These are phyloP conservation scores for Calonectria pteridis DNA, from an alignment of 2,329 filamentous ascomycete genomes.

Conservation along the genomic window DNA sequence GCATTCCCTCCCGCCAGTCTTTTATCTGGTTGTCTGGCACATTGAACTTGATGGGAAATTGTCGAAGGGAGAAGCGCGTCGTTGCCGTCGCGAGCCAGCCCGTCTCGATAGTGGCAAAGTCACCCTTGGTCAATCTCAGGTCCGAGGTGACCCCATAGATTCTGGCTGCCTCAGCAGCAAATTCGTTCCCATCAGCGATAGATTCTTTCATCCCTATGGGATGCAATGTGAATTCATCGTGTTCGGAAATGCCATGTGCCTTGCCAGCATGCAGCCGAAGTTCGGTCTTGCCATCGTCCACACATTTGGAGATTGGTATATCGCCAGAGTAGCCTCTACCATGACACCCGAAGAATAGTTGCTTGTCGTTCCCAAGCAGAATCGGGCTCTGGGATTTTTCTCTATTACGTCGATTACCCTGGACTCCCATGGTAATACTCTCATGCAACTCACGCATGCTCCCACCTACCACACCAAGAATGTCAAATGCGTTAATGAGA, in stretches of 20 bases:
- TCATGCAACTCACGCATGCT: background rate
- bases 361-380: conserved; percentile 30
- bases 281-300: background rate
- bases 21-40: background rate
- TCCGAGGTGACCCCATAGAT: background rate
- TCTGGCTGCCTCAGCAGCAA: background rate
- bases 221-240: conserved; percentile 23
- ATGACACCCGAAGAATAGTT: conserved; percentile 23
- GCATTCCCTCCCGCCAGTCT: background rate
- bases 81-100: background rate
- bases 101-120: background rate
- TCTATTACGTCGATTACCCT: background rate
- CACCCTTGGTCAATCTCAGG: background rate
- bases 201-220: background rate
- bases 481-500: background rate
- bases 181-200: background rate
- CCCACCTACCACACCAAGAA: background rate
- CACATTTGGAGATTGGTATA: background rate
- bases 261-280: conserved; percentile 16
- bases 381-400: background rate
- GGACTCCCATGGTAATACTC: conserved; percentile 12
- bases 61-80: background rate
- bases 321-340: background rate
- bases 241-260: conserved; percentile 19
- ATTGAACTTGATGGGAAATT: background rate